A percentile compares a stretch with the other conserved stretches of the same genome.
phyloP scores from a whole-genome alignment of 139 green algal genomes.

The Coelastrella sp. region DNA sequence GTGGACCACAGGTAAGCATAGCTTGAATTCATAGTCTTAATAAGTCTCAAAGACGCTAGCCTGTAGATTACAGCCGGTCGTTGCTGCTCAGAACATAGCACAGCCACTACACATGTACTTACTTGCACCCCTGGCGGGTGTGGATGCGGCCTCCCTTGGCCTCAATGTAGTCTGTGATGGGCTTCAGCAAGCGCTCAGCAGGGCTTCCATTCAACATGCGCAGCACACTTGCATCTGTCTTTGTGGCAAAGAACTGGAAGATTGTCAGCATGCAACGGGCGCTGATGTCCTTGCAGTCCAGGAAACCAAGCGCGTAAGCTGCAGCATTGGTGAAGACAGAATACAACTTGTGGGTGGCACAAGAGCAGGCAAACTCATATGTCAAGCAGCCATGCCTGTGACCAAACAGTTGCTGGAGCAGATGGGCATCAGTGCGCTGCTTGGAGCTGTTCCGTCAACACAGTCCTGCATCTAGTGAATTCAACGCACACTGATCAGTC shows the following conservation, averaged over 20 bases:
- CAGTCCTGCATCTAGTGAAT: too few relatives aligned
- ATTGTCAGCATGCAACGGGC: constrained; percentile 98
- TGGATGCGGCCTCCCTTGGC: constrained; percentile 87
- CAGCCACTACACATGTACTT: constrained; percentile 16
- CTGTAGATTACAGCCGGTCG: too few relatives aligned
- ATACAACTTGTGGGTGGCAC: not conserved
- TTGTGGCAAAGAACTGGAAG: constrained; percentile 97
- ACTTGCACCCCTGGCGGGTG: constrained; percentile 81
- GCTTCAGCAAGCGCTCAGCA: constrained; percentile 85
- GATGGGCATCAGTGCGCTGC: too few relatives aligned
- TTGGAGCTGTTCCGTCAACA: too few relatives aligned
- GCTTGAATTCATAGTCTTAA: too few relatives aligned
- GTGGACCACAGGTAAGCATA: too few relatives aligned
- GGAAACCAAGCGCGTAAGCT: constrained; percentile 96
- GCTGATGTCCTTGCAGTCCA: constrained; percentile 97
- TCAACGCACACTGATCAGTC: too few relatives aligned
- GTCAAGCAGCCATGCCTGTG: not conserved
- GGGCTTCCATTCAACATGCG: constrained; percentile 97
- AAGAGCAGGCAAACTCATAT: not conserved
- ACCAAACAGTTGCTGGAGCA: not conserved
- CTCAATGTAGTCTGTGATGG: constrained; percentile 93
- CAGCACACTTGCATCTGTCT: constrained; percentile 95
- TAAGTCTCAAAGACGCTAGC: too few relatives aligned
- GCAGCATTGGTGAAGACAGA: constrained; percentile 40
- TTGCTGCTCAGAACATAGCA: too few relatives aligned